Evolutionary conservation across 371 early-diverging fungal genomes (phyloP).

Genomic region (Mucor irregularis): DNA sequence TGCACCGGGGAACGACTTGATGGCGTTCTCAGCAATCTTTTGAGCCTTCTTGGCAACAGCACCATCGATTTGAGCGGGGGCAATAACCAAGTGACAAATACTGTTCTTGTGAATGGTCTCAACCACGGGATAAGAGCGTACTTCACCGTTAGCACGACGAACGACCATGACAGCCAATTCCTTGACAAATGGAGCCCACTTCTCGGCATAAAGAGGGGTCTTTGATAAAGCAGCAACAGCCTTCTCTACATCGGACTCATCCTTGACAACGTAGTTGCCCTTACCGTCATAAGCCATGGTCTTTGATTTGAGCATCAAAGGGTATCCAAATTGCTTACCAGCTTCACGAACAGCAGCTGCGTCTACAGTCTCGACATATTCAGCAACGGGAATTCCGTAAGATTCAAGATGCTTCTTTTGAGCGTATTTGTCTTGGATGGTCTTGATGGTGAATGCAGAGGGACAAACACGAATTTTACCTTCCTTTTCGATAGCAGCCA

Average conservation of each 20-base stretch:
- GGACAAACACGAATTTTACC: conserved; percentile 66
- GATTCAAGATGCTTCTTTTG: conserved; percentile 79
- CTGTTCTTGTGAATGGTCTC: conserved; percentile 95
- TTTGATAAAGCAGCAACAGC: conserved; percentile 60
- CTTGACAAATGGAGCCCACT: conserved; percentile 89
- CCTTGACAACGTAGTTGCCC: conserved; percentile 86
- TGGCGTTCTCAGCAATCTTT: conserved; percentile 81
- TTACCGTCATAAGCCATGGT: conserved; percentile 95
- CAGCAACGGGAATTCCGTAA: conserved; percentile 72
- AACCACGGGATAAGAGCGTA: conserved; percentile 88
- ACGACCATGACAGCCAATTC: conserved; percentile 98
- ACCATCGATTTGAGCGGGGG: conserved; percentile 93
- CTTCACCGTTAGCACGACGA: conserved; percentile 74
- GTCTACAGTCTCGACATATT: conserved; percentile 60
- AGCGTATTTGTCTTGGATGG: conserved; percentile 94
- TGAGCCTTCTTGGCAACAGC: conserved; percentile 68
- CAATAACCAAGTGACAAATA: conserved; percentile 92
- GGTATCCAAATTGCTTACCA: conserved; percentile 77
- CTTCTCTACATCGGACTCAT: conserved; percentile 60
- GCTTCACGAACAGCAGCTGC: conserved; percentile 54
- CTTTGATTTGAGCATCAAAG: conserved; percentile 93
- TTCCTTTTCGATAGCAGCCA: conserved; percentile 64
- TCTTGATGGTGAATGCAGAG: conserved; percentile 74
- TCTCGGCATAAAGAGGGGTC: conserved; percentile 84
- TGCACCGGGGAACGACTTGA: conserved; percentile 77